phyloP scores from a whole-genome alignment of 805 yeast genomes.

The Candida glaebosa region DNA sequence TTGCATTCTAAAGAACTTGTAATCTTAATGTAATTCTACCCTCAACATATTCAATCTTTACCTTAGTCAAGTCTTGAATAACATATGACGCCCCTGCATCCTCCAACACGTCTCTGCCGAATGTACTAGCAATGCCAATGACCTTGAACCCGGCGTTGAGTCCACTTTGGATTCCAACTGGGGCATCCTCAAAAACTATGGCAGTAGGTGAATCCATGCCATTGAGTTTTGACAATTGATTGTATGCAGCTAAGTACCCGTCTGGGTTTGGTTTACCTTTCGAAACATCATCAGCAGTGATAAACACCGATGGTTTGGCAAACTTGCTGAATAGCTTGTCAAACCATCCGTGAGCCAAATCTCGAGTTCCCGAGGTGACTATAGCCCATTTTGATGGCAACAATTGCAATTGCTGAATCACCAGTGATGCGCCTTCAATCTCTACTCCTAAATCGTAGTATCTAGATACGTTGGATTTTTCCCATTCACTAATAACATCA shows the following conservation, averaged over 20 bases:
- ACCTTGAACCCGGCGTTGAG: constrained; percentile 16
- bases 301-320: constrained; percentile 13
- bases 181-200: constrained; percentile 20
- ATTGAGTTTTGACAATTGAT: constrained; percentile 1
- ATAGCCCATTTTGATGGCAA: constrained; percentile 14
- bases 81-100: constrained; percentile 18
- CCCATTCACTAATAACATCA: constrained; percentile 9
- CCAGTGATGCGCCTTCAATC: constrained; percentile 11
- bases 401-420: constrained; percentile 8
- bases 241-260: constrained; percentile 14
- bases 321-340: constrained; percentile 8
- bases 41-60: constrained; percentile 1
- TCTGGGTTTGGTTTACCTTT: constrained; percentile 20
- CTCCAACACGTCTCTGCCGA: constrained; percentile 11
- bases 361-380: constrained; percentile 17
- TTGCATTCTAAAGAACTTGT: not conserved
- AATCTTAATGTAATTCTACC: constrained; percentile 1
- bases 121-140: constrained; percentile 18
- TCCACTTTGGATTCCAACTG: constrained; percentile 17
- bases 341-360: constrained; percentile 18
- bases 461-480: constrained; percentile 12
- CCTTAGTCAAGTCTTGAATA: constrained; percentile 14
- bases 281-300: constrained; percentile 18
- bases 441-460: constrained; percentile 16
- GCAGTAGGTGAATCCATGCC: constrained; percentile 5